phyloP scores from a whole-genome alignment of 2,329 filamentous ascomycete genomes.

The Fusarium solani-melongenae region DNA sequence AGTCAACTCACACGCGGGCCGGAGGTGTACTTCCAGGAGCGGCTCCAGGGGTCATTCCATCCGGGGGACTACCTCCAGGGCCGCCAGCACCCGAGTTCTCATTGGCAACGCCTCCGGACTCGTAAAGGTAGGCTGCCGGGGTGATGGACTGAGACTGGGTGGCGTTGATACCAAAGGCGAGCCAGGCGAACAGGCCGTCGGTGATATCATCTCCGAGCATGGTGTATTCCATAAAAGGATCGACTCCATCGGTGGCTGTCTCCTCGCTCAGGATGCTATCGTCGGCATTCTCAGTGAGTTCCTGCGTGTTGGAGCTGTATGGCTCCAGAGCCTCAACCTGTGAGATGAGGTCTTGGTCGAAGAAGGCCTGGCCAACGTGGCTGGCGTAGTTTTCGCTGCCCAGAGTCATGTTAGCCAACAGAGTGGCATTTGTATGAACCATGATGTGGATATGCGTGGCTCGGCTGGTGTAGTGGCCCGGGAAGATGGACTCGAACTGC shows the following conservation, averaged over 20 bases:
- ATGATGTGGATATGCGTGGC: constrained; percentile 60
- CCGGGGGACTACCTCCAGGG: constrained; percentile 14
- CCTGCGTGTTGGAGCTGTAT: constrained; percentile 59
- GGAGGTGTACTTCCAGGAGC: background rate
- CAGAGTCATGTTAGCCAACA: constrained; percentile 49
- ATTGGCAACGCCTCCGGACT: constrained; percentile 38
- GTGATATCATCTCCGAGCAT: constrained; percentile 63
- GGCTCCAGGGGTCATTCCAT: background rate
- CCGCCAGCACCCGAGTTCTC: constrained; percentile 28
- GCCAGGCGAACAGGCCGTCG: constrained; percentile 67
- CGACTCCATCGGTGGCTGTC: constrained; percentile 60
- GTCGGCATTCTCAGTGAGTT: constrained; percentile 61
- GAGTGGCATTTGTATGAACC: constrained; percentile 52
- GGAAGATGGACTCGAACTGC: constrained; percentile 56
- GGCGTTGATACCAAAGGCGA: constrained; percentile 62
- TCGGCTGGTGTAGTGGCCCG: constrained; percentile 58
- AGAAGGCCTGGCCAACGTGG: constrained; percentile 74
- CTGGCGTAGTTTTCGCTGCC: constrained; percentile 55
- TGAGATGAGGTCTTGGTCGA: constrained; percentile 67
- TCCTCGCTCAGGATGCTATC: constrained; percentile 61
- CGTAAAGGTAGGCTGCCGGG: constrained; percentile 34
- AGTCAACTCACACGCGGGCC: background rate
- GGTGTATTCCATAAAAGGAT: constrained; percentile 69
- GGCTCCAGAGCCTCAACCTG: constrained; percentile 61
- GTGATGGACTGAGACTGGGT: constrained; percentile 31